A percentile compares a stretch with the other conserved stretches of the same genome.
These are phyloP conservation scores for Tricholoma terreum DNA, from an alignment of 768 basidiomycete genomes.

Conservation along the genomic window DNA sequence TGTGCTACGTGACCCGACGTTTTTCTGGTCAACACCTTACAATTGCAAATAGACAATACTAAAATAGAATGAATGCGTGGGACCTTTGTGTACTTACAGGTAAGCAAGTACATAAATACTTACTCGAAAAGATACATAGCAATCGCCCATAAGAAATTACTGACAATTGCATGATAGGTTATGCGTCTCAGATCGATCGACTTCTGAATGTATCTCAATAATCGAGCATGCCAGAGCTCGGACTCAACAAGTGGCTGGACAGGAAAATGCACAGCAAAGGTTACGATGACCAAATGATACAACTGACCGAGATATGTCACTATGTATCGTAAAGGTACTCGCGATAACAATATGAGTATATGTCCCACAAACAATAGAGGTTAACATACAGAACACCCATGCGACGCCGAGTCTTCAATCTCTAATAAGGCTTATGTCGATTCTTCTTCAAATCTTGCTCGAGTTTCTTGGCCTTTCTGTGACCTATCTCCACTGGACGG, in stretches of 20 bases:
- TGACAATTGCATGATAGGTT: too few relatives aligned
- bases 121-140: too few relatives aligned
- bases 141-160: too few relatives aligned
- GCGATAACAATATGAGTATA: constrained; percentile 9
- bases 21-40: too few relatives aligned
- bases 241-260: neutral
- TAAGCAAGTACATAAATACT: too few relatives aligned
- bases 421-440: constrained; percentile 79
- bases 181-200: too few relatives aligned
- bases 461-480: constrained; percentile 85
- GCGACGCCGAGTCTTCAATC: neutral
- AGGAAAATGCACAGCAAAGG: neutral
- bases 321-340: neutral
- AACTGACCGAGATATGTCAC: neutral
- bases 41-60: too few relatives aligned
- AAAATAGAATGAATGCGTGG: neutral
- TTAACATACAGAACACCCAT: constrained; percentile 12
- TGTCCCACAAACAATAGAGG: constrained; percentile 6
- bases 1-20: neutral
- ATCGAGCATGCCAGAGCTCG: too few relatives aligned
- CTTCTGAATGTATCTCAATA: too few relatives aligned
- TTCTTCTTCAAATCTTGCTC: constrained; percentile 93
- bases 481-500: constrained; percentile 89
- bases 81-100: too few relatives aligned
- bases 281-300: neutral